Conservation (phyloP, 2,329 filamentous ascomycete species). For the Claviceps humidiphila region DNA sequence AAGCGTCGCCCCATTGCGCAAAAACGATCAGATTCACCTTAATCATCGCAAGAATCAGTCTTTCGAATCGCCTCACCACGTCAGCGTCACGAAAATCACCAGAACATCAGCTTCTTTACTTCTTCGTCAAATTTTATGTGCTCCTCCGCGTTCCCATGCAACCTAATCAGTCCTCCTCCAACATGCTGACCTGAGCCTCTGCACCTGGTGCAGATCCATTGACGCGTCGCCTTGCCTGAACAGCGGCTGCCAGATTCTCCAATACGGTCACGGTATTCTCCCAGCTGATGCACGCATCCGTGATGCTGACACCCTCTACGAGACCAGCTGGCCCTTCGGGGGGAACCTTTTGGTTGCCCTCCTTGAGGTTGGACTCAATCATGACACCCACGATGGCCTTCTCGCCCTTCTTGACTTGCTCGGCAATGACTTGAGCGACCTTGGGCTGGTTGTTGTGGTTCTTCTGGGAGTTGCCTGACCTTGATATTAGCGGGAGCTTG, state of each 20-base stretch:
- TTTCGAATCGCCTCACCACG: too few relatives aligned
- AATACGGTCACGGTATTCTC: constrained; percentile 69
- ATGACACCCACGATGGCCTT: constrained; percentile 87
- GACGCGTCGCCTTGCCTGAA: constrained; percentile 56
- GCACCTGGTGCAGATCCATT: constrained; percentile 24
- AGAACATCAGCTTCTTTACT: too few relatives aligned
- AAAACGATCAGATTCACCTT: neutral
- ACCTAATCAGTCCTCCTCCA: constrained; percentile 37
- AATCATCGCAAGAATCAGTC: too few relatives aligned
- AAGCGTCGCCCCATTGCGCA: neutral
- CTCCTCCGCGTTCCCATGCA: neutral
- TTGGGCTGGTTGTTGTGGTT: constrained; percentile 95
- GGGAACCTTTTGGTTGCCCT: constrained; percentile 79
- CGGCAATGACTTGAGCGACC: constrained; percentile 51
- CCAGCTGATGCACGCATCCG: constrained; percentile 93
- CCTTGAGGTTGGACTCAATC: constrained; percentile 97
- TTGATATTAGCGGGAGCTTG: neutral
- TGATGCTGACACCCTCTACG: constrained; percentile 87
- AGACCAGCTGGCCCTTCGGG: constrained; percentile 64
- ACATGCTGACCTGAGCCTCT: constrained; percentile 27
- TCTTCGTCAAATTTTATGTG: constrained; percentile 2
- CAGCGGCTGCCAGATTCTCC: constrained; percentile 73
- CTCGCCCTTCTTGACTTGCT: constrained; percentile 81
- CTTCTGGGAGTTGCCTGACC: constrained; percentile 82
- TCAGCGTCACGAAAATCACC: too few relatives aligned